A percentile compares a stretch with the other conserved stretches of the same genome.
Conservation (phyloP, 345 rosid species). For the Triadica sebifera region DNA sequence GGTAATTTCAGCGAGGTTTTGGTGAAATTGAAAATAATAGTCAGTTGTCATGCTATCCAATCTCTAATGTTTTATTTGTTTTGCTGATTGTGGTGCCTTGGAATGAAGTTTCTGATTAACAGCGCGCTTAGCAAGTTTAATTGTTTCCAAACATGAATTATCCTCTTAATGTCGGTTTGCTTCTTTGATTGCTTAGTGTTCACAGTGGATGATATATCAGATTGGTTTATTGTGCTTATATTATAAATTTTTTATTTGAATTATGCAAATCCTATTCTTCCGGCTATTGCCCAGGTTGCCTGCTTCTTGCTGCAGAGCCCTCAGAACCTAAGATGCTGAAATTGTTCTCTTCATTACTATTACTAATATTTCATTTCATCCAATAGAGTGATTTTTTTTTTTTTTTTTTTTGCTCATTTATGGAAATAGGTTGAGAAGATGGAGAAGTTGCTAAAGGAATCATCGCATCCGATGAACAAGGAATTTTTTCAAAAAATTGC, state of each 20-base stretch:
- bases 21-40: too few relatives aligned
- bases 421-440: constrained; percentile 47
- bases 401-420: too few relatives aligned
- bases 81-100: background rate
- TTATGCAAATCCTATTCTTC: background rate
- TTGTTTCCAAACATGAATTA: background rate
- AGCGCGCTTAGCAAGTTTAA: background rate
- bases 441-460: constrained; percentile 46
- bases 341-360: background rate
- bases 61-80: background rate
- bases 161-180: background rate
- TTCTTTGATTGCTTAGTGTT: background rate
- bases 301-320: background rate
- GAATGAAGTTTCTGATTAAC: background rate
- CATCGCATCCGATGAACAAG: constrained; percentile 36
- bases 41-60: too few relatives aligned
- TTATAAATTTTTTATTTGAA: background rate
- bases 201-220: background rate
- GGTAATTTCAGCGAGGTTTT: background rate
- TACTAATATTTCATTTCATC: background rate
- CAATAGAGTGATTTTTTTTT: constrained; percentile 5
- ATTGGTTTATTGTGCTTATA: constrained; percentile 8
- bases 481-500: constrained; percentile 55
- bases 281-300: too few relatives aligned
- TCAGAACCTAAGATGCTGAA: constrained; percentile 3